Conservation (phyloP, 495 filamentous ascomycete genomes). For the Lophium mytilinum region DNA sequence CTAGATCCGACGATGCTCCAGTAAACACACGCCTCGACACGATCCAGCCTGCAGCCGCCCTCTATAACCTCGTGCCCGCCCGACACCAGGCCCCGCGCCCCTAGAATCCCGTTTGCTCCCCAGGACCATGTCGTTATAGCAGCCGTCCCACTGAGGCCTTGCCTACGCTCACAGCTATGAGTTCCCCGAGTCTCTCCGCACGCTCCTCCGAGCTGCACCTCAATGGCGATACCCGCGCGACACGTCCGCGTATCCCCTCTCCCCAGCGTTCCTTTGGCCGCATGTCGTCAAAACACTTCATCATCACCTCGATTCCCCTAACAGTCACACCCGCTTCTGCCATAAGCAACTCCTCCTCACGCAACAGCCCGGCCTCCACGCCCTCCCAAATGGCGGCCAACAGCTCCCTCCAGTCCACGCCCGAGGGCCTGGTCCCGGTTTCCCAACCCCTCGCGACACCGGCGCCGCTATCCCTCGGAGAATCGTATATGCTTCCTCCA, state of each 20-base stretch:
- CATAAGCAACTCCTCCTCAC: slow-evolving; percentile 16
- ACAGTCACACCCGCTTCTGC: slow-evolving; percentile 13
- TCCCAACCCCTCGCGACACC: slow-evolving; percentile 3
- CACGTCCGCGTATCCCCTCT: background rate
- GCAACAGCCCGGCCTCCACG: slow-evolving; percentile 12
- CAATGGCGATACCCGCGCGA: slow-evolving; percentile 12
- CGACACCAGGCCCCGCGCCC: no score
- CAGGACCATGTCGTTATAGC: background rate
- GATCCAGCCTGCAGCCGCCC: no score
- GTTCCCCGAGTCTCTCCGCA: background rate
- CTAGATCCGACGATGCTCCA: slow-evolving; percentile 1
- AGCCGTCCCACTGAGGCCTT: background rate
- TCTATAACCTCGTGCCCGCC: no score
- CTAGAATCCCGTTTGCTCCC: background rate
- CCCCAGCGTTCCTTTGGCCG: background rate
- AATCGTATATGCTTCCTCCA: slow-evolving; percentile 7
- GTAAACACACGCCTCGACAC: background rate
- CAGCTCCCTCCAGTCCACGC: slow-evolving; percentile 24
- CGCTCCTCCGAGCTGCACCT: background rate
- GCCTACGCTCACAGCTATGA: slow-evolving; percentile 5
- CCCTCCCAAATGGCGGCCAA: slow-evolving; percentile 7
- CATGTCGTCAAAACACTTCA: background rate
- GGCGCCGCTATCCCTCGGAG: slow-evolving; percentile 12
- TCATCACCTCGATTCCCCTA: slow-evolving; percentile 4
- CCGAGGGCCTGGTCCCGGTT: slow-evolving; percentile 18